phyloP scores from a whole-genome alignment of 2,329 filamentous ascomycete genomes.

The Arachnopeziza araneosa region DNA sequence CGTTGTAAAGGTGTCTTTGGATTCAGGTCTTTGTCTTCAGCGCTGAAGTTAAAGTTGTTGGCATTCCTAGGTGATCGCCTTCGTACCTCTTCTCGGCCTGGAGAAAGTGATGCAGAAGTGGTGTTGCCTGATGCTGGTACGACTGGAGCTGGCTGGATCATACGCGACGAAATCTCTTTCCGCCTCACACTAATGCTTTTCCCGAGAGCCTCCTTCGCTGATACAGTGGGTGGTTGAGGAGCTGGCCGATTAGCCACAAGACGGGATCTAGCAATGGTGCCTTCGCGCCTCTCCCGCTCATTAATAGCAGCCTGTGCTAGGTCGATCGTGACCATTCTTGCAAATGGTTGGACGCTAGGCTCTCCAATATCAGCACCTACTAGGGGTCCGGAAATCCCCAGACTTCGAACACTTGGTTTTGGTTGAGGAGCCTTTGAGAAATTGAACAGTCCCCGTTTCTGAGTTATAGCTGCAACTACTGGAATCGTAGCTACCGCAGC shows the following conservation, averaged over 20 bases:
- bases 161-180: slow-evolving; percentile 14
- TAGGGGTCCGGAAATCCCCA: slow-evolving; percentile 30
- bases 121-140: slow-evolving; percentile 21
- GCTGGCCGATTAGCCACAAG: slow-evolving; percentile 21
- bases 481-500: not conserved
- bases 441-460: slow-evolving; percentile 24
- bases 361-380: slow-evolving; percentile 5
- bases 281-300: slow-evolving; percentile 27
- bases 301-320: slow-evolving; percentile 27
- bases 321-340: slow-evolving; percentile 30
- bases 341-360: slow-evolving; percentile 17
- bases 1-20: slow-evolving; percentile 13
- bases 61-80: slow-evolving; percentile 23
- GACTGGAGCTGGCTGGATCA: slow-evolving; percentile 3
- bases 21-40: slow-evolving; percentile 12
- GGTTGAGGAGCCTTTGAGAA: slow-evolving; percentile 17
- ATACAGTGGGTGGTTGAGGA: slow-evolving; percentile 8
- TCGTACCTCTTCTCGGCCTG: slow-evolving; percentile 27
- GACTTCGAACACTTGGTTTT: slow-evolving; percentile 22
- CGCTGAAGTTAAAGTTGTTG: not conserved
- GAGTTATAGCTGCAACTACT: slow-evolving; percentile 5
- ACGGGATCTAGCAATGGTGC: slow-evolving; percentile 17
- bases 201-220: slow-evolving; percentile 13
- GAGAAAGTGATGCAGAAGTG: slow-evolving; percentile 29
- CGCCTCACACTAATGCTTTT: slow-evolving; percentile 19